Evolutionary conservation across 192 early-diverging fungal species (phyloP).

Genomic region (Coemansia sp.): DNA sequence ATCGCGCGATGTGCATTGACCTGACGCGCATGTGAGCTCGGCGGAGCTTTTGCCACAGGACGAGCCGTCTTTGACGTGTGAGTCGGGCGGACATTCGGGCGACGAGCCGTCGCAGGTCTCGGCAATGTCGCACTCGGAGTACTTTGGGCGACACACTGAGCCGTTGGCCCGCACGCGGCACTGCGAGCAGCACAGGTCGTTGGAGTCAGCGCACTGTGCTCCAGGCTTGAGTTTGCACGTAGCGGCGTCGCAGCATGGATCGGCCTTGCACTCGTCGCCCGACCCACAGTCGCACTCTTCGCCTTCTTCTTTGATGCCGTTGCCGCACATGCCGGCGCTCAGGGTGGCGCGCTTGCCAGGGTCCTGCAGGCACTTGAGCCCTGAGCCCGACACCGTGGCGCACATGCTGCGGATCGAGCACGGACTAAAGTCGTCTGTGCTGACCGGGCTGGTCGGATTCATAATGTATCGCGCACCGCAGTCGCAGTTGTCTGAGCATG

Average conservation of each 20-base stretch:
- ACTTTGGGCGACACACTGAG: constrained; percentile 69
- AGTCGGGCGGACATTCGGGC: constrained; percentile 70
- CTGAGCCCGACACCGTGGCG: constrained; percentile 19
- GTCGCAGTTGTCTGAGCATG: constrained; percentile 67
- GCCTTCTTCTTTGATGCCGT: constrained; percentile 82
- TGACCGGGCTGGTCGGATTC: constrained; percentile 71
- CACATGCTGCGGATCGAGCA: constrained; percentile 65
- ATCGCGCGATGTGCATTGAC: constrained; percentile 73
- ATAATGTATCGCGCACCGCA: constrained; percentile 67
- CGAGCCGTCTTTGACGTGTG: constrained; percentile 64
- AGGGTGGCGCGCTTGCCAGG: constrained; percentile 45
- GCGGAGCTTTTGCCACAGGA: constrained; percentile 55
- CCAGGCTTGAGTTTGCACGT: constrained; percentile 79
- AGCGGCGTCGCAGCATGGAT: constrained; percentile 77
- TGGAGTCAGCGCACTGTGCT: constrained; percentile 77
- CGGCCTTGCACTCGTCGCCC: constrained; percentile 65
- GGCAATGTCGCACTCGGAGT: constrained; percentile 76
- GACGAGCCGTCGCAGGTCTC: constrained; percentile 77
- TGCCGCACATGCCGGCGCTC: constrained; percentile 82
- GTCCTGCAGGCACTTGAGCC: constrained; percentile 44
- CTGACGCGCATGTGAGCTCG: constrained; percentile 64
- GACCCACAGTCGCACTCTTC: constrained; percentile 93
- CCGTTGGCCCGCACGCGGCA: constrained; percentile 64
- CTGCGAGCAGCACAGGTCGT: constrained; percentile 78
- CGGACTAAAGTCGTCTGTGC: constrained; percentile 66